Evolutionary conservation across 176 grass and related monocot genomes (phyloP).

Genomic region (Zea luxurians): DNA sequence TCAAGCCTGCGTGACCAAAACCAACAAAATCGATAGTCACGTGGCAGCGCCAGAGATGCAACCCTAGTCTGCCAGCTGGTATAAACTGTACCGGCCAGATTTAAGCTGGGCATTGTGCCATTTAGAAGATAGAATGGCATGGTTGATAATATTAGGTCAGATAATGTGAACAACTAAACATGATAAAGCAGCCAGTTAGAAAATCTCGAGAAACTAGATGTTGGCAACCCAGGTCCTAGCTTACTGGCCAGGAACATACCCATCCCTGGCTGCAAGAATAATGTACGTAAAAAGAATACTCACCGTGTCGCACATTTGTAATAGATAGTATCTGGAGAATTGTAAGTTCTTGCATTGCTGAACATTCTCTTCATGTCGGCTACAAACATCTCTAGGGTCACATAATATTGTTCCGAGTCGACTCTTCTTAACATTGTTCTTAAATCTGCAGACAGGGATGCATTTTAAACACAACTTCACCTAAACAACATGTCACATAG

Average conservation of each 20-base stretch:
- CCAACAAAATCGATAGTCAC: not conserved
- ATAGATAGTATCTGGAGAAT: constrained; percentile 94
- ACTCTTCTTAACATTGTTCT: constrained; percentile 88
- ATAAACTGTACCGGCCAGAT: constrained; percentile 1
- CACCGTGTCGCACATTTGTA: constrained; percentile 90
- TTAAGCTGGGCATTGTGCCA: not conserved
- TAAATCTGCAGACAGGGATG: constrained; percentile 62
- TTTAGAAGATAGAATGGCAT: not conserved
- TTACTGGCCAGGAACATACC: not conserved
- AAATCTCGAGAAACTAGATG: not conserved
- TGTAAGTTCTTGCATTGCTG: constrained; percentile 87
- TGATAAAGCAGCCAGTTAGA: not conserved
- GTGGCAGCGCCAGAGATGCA: not conserved
- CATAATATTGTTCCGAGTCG: constrained; percentile 92
- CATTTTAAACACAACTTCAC: constrained; percentile 3
- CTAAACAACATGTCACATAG: constrained; percentile 13
- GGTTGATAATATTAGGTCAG: not conserved
- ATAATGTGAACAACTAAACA: constrained; percentile 5
- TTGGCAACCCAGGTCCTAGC: constrained; percentile 9
- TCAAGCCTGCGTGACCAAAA: constrained; percentile 61
- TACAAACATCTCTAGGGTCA: constrained; percentile 98
- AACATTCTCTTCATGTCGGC: constrained; percentile 94
- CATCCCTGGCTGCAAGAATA: not conserved
- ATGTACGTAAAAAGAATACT: constrained; percentile 7
- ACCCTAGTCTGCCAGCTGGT: not conserved